These are phyloP conservation scores for Debaryomyces fabryi DNA, from an alignment of 1,139 yeast species.

Conservation along the genomic window DNA sequence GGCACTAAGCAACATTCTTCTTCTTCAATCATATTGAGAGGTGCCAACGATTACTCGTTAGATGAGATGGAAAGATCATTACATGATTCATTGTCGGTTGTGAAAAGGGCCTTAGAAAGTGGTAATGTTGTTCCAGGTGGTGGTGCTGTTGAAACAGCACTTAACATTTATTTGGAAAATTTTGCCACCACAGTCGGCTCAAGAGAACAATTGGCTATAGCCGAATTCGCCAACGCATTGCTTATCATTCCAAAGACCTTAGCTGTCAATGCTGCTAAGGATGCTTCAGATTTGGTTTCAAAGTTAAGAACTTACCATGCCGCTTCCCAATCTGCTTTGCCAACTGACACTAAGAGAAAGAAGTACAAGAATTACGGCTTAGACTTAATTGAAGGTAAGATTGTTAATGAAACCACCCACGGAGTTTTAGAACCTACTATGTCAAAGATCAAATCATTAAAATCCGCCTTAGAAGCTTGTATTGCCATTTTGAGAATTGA, in stretches of 20 bases:
- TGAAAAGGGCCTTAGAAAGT: constrained; percentile 93
- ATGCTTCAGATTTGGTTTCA: constrained; percentile 91
- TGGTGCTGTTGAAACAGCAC: constrained; percentile 97
- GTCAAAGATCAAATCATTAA: constrained; percentile 87
- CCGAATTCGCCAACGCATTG: constrained; percentile 92
- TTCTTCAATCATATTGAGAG: constrained; percentile 89
- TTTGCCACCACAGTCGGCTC: constrained; percentile 98
- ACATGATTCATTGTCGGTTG: constrained; percentile 93
- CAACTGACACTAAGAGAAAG: constrained; percentile 79
- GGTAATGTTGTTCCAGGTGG: constrained; percentile 98
- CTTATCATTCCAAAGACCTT: constrained; percentile 94
- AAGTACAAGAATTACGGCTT: constrained; percentile 89
- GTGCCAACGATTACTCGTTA: constrained; percentile 92
- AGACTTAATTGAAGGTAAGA: constrained; percentile 87
- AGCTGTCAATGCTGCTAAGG: constrained; percentile 98
- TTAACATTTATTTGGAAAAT: constrained; percentile 91
- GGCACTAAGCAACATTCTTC: constrained; percentile 95
- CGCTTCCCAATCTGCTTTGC: constrained; percentile 85
- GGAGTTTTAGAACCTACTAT: constrained; percentile 97
- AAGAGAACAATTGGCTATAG: constrained; percentile 96
- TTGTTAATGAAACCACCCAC: constrained; percentile 77
- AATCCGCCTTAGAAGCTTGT: constrained; percentile 97
- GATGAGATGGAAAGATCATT: constrained; percentile 99
- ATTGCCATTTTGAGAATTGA: constrained; percentile 96
- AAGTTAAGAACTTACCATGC: constrained; percentile 96